These are phyloP conservation scores for Pulveroboletus sp. DNA, from an alignment of 768 basidiomycete genomes.

Conservation along the genomic window DNA sequence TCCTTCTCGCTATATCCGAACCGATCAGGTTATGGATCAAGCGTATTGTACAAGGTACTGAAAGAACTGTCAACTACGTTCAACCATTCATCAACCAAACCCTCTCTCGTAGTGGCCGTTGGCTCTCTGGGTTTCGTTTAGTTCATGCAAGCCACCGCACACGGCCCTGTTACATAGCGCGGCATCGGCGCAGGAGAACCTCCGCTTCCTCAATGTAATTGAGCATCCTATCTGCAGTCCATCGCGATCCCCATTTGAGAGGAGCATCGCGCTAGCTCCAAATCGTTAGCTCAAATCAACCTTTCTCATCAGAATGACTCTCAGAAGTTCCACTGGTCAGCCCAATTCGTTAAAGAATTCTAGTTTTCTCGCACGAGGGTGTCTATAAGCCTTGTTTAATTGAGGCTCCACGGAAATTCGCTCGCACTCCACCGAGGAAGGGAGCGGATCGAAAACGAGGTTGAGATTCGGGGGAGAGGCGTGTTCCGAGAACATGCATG, in stretches of 20 bases:
- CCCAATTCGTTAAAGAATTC: background rate
- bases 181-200: background rate
- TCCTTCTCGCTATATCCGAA: conserved; percentile 10
- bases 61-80: background rate
- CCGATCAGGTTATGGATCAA: conserved; percentile 9
- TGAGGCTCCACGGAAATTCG: too few relatives aligned
- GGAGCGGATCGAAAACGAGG: conserved; percentile 14
- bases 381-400: too few relatives aligned
- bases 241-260: background rate
- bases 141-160: background rate
- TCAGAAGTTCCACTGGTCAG: background rate
- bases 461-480: background rate
- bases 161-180: background rate
- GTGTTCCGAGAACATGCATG: too few relatives aligned
- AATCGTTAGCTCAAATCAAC: background rate
- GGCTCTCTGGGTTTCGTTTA: background rate
- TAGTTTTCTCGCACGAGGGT: background rate
- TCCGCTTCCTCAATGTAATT: background rate
- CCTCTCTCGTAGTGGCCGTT: background rate
- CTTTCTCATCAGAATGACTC: background rate
- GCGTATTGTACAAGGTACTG: conserved; percentile 3
- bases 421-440: background rate
- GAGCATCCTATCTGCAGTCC: background rate
- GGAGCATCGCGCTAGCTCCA: background rate
- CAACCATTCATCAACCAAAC: background rate